Evolutionary conservation across 768 basidiomycete species (phyloP).

Genomic region (Suillus weaverae): DNA sequence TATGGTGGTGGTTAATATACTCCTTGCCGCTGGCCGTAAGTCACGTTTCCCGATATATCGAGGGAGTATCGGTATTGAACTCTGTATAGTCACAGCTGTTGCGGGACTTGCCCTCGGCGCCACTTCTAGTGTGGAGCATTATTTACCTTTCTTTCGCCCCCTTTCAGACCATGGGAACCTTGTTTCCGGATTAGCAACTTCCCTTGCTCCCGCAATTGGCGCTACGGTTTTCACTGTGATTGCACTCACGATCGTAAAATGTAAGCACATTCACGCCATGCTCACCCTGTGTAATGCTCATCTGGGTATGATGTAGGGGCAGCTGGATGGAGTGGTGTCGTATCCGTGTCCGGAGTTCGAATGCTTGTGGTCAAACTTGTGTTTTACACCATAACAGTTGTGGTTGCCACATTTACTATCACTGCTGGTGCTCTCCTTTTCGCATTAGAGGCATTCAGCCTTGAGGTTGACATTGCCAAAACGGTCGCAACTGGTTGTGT

Average conservation of each 20-base stretch:
- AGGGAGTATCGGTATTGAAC: constrained; percentile 5
- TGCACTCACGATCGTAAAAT: constrained; percentile 51
- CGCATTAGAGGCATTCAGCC: constrained; percentile 58
- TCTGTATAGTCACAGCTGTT: constrained; percentile 61
- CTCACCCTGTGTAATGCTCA: not conserved
- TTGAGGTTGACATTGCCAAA: constrained; percentile 34
- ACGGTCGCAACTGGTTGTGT: constrained; percentile 69
- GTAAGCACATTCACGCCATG: constrained; percentile 41
- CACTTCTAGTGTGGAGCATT: constrained; percentile 75
- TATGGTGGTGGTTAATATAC: constrained; percentile 46
- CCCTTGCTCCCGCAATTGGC: constrained; percentile 65
- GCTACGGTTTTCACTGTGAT: constrained; percentile 58
- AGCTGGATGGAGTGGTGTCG: constrained; percentile 51
- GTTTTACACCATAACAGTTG: constrained; percentile 55
- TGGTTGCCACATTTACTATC: constrained; percentile 62
- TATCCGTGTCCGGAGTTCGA: constrained; percentile 64
- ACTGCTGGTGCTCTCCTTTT: constrained; percentile 71
- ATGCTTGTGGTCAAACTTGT: constrained; percentile 59
- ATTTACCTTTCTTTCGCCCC: constrained; percentile 60
- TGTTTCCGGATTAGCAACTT: constrained; percentile 63
- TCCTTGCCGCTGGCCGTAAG: constrained; percentile 64
- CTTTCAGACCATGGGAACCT: constrained; percentile 50
- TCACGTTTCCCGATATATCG: constrained; percentile 15
- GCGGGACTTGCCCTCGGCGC: constrained; percentile 64
- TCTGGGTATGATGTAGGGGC: constrained; percentile 41